phyloP scores from a whole-genome alignment of 805 yeast species.

The Kodamaea hsintzibuensis region DNA sequence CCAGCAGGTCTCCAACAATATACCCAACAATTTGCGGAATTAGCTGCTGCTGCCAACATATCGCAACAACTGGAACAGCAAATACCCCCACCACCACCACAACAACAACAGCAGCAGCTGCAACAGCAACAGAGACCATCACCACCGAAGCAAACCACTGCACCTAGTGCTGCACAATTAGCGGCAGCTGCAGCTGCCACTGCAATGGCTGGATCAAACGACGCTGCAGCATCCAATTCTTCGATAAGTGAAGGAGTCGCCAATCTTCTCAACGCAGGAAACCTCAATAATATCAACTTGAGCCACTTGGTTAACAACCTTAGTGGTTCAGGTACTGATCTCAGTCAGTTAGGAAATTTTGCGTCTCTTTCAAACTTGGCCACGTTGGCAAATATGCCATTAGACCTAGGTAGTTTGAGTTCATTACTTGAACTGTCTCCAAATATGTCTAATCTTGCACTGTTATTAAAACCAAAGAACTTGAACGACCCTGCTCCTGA shows the following conservation, averaged over 20 bases:
- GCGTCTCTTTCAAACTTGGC: constrained; percentile 43
- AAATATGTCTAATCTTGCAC: not conserved
- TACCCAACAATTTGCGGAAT: not conserved
- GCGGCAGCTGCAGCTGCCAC: constrained; percentile 11
- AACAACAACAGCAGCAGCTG: too few species aligned
- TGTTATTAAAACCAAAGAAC: not conserved
- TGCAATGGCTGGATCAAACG: constrained; percentile 8
- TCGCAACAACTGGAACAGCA: not conserved
- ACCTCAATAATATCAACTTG: constrained; percentile 42
- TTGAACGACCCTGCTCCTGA: not conserved
- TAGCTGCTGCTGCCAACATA: constrained; percentile 1
- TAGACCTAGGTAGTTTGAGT: constrained; percentile 35
- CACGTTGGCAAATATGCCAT: constrained; percentile 43
- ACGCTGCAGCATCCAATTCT: not conserved
- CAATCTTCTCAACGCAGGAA: constrained; percentile 30
- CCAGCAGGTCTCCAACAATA: constrained; percentile 1
- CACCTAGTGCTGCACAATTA: constrained; percentile 6
- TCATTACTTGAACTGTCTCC: not conserved
- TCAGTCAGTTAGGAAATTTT: constrained; percentile 35
- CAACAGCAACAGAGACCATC: not conserved
- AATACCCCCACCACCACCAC: too few species aligned
- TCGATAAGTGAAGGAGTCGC: not conserved
- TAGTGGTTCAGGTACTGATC: constrained; percentile 35
- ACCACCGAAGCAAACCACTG: not conserved
- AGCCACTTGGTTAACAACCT: constrained; percentile 44